These are phyloP conservation scores for Phlyctochytrium bullatum DNA, from an alignment of 192 early-diverging fungal genomes.

Conservation along the genomic window DNA sequence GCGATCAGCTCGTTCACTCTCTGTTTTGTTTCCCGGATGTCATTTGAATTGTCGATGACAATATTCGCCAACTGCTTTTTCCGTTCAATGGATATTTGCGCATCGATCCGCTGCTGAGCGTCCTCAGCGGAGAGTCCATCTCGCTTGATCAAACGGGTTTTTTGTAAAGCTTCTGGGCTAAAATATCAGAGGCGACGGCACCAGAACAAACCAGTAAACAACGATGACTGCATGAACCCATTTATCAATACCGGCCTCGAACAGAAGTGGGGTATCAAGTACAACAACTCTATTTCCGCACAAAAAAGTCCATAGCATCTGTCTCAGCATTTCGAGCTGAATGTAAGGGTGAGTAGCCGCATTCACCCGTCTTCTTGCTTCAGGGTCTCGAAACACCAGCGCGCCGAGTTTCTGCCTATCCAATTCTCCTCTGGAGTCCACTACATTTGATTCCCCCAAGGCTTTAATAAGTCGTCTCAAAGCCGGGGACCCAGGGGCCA, in stretches of 20 bases:
- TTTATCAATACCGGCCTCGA: constrained; percentile 76
- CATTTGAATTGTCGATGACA: constrained; percentile 83
- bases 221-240: constrained; percentile 73
- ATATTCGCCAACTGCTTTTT: constrained; percentile 75
- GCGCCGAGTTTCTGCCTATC: constrained; percentile 75
- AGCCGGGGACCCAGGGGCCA: constrained; percentile 71
- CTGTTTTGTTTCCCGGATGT: constrained; percentile 49
- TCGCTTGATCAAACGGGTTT: constrained; percentile 68
- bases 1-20: constrained; percentile 39
- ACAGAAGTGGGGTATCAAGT: constrained; percentile 90
- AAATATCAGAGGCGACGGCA: background rate
- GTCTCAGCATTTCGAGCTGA: constrained; percentile 73
- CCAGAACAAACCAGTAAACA: constrained; percentile 74
- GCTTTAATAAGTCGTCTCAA: constrained; percentile 69
- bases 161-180: constrained; percentile 73
- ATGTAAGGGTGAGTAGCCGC: constrained; percentile 84
- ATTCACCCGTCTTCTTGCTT: constrained; percentile 74
- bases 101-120: constrained; percentile 67
- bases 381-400: constrained; percentile 75
- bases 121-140: constrained; percentile 65
- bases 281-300: constrained; percentile 68
- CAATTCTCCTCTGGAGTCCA: constrained; percentile 47
- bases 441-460: constrained; percentile 71
- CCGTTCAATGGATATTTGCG: constrained; percentile 80
- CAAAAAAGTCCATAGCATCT: constrained; percentile 68